phyloP scores from a whole-genome alignment of 345 rosid genomes.

The Eucalyptus globulus region DNA sequence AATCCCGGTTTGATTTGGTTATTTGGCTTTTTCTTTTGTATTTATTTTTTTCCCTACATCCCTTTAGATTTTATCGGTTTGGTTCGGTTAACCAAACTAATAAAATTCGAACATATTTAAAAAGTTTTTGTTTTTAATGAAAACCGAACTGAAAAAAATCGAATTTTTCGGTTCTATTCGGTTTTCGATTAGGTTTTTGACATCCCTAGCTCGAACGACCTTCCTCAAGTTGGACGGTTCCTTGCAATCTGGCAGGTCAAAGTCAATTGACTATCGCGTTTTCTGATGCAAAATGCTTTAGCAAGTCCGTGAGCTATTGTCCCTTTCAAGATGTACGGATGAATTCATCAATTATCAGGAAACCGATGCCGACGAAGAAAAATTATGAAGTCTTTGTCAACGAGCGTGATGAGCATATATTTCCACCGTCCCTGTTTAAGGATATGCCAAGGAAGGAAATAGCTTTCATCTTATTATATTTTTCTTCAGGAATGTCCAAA shows the following conservation, averaged over 20 bases:
- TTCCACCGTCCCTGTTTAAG: background rate
- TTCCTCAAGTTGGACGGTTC: background rate
- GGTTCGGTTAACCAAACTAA: too few species aligned
- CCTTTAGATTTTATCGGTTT: too few species aligned
- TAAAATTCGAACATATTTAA: fast-evolving
- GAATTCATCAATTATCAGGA: background rate
- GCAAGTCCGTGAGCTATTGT: background rate
- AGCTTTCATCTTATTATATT: background rate
- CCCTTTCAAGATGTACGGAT: background rate
- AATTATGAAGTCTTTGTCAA: background rate
- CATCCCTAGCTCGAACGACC: background rate
- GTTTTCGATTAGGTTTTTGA: fast-evolving
- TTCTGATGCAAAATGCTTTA: background rate
- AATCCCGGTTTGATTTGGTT: too few species aligned
- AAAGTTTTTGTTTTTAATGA: too few species aligned
- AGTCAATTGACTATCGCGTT: background rate
- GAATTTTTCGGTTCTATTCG: fast-evolving
- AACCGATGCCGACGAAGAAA: background rate
- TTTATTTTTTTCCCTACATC: too few species aligned
- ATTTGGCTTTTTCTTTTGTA: too few species aligned
- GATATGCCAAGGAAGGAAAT: background rate
- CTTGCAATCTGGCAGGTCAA: background rate
- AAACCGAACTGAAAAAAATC: fast-evolving
- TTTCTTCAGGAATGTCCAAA: background rate
- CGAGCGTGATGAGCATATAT: background rate